These are phyloP conservation scores for Aspergillus luchuensis DNA, from an alignment of 2,329 filamentous ascomycete species.

Conservation along the genomic window DNA sequence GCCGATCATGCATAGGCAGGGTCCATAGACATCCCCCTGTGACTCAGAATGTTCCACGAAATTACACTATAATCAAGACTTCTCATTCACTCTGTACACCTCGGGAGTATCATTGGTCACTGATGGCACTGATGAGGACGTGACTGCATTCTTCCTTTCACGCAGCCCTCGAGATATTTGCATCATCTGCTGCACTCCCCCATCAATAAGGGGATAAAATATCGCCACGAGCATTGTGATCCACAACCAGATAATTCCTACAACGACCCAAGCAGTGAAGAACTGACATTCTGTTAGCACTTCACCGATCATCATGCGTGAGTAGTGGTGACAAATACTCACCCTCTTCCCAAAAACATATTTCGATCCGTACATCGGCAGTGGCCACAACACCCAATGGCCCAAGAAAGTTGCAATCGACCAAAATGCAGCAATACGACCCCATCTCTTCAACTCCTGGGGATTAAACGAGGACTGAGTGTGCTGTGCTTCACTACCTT, in stretches of 20 bases:
- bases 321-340: constrained; percentile 8
- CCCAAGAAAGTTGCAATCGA: constrained; percentile 54
- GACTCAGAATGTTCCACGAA: too few relatives aligned
- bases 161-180: constrained; percentile 22
- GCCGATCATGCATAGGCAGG: too few relatives aligned
- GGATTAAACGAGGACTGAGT: constrained; percentile 27
- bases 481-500: neutral
- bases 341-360: constrained; percentile 52
- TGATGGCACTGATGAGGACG: too few relatives aligned
- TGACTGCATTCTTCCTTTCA: neutral
- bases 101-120: too few relatives aligned
- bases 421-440: constrained; percentile 50
- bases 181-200: constrained; percentile 37
- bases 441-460: constrained; percentile 50
- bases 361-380: constrained; percentile 57
- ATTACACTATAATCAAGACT: too few relatives aligned
- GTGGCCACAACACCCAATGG: constrained; percentile 58
- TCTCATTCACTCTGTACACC: too few relatives aligned
- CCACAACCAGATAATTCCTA: constrained; percentile 59
- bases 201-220: constrained; percentile 55
- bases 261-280: constrained; percentile 54
- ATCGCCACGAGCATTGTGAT: constrained; percentile 52
- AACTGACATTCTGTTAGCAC: constrained; percentile 35
- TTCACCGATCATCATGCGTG: neutral
- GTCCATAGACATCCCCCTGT: too few relatives aligned